phyloP scores from a whole-genome alignment of 257 asterid genomes.

The Gynochthodes officinalis region DNA sequence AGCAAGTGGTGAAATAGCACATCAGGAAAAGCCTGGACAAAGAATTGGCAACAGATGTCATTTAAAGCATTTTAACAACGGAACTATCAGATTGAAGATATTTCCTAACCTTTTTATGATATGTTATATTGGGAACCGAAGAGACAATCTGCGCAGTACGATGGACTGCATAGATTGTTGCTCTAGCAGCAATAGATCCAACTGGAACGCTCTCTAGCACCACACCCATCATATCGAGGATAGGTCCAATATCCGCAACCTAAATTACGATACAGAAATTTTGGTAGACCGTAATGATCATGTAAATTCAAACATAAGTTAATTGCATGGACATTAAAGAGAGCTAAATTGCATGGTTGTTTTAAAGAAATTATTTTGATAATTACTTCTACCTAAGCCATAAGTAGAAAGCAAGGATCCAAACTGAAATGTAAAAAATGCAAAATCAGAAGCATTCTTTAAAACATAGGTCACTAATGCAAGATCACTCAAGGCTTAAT shows the following conservation, averaged over 20 bases:
- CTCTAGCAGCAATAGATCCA: constrained; percentile 30
- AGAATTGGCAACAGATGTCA: constrained; percentile 2
- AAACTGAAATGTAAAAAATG: background rate
- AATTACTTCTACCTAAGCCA: background rate
- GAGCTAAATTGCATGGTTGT: background rate
- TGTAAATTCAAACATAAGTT: background rate
- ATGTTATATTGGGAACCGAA: constrained; percentile 40
- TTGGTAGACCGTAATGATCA: background rate
- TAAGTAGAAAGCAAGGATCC: background rate
- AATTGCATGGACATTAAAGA: background rate
- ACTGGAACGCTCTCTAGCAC: constrained; percentile 45
- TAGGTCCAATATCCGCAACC: constrained; percentile 52
- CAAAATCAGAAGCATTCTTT: background rate
- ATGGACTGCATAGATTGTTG: constrained; percentile 40
- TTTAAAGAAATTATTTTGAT: background rate
- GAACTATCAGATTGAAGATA: too few relatives aligned
- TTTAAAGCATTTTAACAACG: background rate
- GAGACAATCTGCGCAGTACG: constrained; percentile 42
- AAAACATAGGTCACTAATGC: too few relatives aligned
- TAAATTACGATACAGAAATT: constrained; percentile 17
- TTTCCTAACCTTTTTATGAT: constrained; percentile 34
- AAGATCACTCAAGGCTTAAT: background rate
- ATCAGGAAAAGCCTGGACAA: constrained; percentile 49
- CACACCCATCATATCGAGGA: constrained; percentile 47
- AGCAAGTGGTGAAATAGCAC: constrained; percentile 48